A percentile compares a stretch with the other conserved stretches of the same genome.
These are phyloP conservation scores for Cymodocea nodosa DNA, from an alignment of 116 monocot genomes.

Conservation along the genomic window DNA sequence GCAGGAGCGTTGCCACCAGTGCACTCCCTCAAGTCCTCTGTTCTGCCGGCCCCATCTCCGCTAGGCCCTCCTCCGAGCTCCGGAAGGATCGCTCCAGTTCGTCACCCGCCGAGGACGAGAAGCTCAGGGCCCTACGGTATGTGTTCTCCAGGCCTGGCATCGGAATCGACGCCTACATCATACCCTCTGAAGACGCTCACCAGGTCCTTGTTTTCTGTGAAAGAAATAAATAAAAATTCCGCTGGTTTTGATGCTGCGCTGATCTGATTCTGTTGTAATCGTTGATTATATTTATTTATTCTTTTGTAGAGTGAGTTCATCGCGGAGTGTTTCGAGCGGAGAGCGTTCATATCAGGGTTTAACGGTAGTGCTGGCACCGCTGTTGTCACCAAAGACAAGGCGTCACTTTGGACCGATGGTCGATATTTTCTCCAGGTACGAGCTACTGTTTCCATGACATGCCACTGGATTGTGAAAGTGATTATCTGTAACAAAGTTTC, in stretches of 20 bases:
- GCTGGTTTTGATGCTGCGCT: background rate
- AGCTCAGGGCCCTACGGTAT: constrained; percentile 48
- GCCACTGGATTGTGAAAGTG: background rate
- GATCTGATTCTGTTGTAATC: background rate
- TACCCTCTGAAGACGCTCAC: constrained; percentile 91
- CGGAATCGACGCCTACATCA: constrained; percentile 78
- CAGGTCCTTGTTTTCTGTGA: constrained; percentile 27
- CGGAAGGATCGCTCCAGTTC: constrained; percentile 6
- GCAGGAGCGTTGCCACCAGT: background rate
- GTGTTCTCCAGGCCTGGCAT: constrained; percentile 53
- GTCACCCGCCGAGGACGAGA: constrained; percentile 28
- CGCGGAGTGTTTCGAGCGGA: constrained; percentile 68
- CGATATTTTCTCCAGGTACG: constrained; percentile 90
- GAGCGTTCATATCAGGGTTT: constrained; percentile 67
- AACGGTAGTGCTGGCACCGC: constrained; percentile 94
- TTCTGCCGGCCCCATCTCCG: constrained; percentile 19
- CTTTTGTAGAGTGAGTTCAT: constrained; percentile 73
- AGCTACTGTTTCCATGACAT: background rate
- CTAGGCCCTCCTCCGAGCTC: constrained; percentile 60
- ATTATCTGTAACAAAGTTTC: background rate
- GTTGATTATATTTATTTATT: background rate
- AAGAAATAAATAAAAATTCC: too few relatives aligned
- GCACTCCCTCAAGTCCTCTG: background rate
- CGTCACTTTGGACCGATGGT: constrained; percentile 92
- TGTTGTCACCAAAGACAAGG: constrained; percentile 73